phyloP scores from a whole-genome alignment of 768 basidiomycete species.

The Neoboletus brunneissimus region DNA sequence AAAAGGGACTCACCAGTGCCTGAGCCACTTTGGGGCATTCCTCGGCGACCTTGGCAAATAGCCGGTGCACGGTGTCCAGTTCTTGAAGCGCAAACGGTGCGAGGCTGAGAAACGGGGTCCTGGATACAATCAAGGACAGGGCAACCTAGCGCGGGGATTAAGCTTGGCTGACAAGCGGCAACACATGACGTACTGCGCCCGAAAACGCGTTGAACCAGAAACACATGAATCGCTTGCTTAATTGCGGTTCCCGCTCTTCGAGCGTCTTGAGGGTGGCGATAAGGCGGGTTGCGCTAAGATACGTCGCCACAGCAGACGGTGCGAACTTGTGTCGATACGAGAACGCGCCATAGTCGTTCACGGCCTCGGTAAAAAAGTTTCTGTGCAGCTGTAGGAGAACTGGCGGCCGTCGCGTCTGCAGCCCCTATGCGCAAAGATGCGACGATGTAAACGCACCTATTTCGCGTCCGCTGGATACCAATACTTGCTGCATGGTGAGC shows the following conservation, averaged over 20 bases:
- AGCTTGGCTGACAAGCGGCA: neutral
- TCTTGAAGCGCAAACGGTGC: constrained; percentile 59
- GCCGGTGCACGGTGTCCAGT: constrained; percentile 52
- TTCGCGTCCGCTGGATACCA: constrained; percentile 59
- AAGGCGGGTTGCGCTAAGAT: constrained; percentile 54
- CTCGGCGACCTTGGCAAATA: constrained; percentile 56
- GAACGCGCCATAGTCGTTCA: constrained; percentile 52
- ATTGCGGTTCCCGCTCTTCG: constrained; percentile 55
- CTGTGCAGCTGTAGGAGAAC: constrained; percentile 68
- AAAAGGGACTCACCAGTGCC: constrained; percentile 45
- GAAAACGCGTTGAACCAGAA: constrained; percentile 78
- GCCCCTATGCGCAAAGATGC: neutral
- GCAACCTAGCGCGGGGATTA: constrained; percentile 45
- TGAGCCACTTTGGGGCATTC: constrained; percentile 61
- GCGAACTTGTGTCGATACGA: constrained; percentile 61
- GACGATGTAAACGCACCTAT: constrained; percentile 44
- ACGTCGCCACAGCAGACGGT: constrained; percentile 70
- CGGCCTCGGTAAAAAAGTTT: constrained; percentile 62
- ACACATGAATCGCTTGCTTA: constrained; percentile 63
- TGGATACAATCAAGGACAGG: constrained; percentile 59
- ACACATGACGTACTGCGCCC: constrained; percentile 51
- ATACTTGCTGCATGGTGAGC: constrained; percentile 61
- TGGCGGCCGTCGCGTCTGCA: constrained; percentile 25
- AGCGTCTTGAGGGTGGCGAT: constrained; percentile 56
- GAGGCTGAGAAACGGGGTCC: constrained; percentile 56